These are phyloP conservation scores for Apiotrichum sp. DNA, from an alignment of 1,284 basidiomycete species.

Conservation along the genomic window DNA sequence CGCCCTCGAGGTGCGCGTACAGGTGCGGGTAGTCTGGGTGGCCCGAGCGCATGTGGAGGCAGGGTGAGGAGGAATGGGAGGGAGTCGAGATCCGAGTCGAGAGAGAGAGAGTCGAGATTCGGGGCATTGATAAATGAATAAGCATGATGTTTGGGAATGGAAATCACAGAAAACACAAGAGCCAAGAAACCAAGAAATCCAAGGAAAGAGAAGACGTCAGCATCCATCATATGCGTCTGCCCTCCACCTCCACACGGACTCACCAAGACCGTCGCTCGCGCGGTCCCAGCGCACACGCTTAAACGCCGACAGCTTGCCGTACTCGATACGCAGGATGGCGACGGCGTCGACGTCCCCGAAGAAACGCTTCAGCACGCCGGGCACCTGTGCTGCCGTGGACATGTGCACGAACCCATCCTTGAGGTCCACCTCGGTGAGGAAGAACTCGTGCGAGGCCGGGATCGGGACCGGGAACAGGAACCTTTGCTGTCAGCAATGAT, in stretches of 20 bases:
- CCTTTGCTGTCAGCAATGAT: background rate
- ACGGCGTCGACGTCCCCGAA: constrained; percentile 51
- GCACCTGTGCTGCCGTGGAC: constrained; percentile 56
- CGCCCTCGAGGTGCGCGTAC: constrained; percentile 53
- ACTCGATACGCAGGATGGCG: constrained; percentile 52
- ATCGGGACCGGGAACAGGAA: constrained; percentile 28
- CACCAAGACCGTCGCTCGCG: constrained; percentile 30
- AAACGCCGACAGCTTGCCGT: constrained; percentile 29
- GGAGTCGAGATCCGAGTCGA: no score
- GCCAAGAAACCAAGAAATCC: no score
- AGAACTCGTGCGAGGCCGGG: constrained; percentile 27
- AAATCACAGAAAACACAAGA: no score
- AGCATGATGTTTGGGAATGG: no score
- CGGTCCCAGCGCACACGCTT: constrained; percentile 36
- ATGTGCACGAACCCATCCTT: constrained; percentile 58
- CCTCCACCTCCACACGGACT: constrained; percentile 8
- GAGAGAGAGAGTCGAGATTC: no score
- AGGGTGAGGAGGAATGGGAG: no score
- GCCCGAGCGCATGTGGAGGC: no score
- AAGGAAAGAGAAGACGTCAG: no score
- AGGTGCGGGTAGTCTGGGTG: constrained; percentile 32
- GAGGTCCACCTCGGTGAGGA: constrained; percentile 32
- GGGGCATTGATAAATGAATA: no score
- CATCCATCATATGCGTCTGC: no score
- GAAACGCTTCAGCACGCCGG: constrained; percentile 54